These are phyloP conservation scores for Paraphoma sp. DNA, from an alignment of 2,329 filamentous ascomycete genomes.

Conservation along the genomic window DNA sequence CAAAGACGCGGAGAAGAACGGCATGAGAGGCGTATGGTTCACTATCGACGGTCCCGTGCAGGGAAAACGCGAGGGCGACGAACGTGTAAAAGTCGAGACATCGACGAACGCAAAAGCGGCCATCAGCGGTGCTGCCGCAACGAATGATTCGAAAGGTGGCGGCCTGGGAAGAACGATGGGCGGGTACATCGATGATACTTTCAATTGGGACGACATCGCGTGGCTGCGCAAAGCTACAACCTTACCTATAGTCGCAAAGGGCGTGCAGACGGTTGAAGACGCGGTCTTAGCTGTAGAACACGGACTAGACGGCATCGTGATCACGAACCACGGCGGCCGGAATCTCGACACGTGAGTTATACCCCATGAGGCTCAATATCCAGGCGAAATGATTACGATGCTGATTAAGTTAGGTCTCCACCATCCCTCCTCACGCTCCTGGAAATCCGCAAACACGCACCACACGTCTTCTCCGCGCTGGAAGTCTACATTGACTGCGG, in stretches of 20 bases:
- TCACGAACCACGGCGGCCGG: conserved; percentile 60
- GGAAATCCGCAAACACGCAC: conserved; percentile 68
- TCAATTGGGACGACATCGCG: conserved; percentile 42
- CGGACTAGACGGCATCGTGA: conserved; percentile 53
- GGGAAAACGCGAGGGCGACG: conserved; percentile 34
- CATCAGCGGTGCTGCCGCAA: conserved; percentile 56
- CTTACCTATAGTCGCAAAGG: conserved; percentile 48
- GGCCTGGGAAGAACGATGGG: conserved; percentile 65
- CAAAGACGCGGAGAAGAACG: conserved; percentile 20
- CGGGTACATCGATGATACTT: conserved; percentile 53
- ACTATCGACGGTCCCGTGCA: conserved; percentile 33
- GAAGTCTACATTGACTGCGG: conserved; percentile 72
- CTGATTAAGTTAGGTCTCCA: conserved; percentile 43
- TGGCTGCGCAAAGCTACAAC: conserved; percentile 45
- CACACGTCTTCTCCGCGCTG: conserved; percentile 65
- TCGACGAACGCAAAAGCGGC: conserved; percentile 37
- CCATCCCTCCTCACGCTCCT: conserved; percentile 64
- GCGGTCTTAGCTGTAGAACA: conserved; percentile 48
- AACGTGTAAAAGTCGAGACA: conserved; percentile 38
- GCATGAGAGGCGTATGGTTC: conserved; percentile 25
- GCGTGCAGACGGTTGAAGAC: conserved; percentile 48
- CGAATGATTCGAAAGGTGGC: conserved; percentile 62
- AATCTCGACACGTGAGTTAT: conserved; percentile 49
- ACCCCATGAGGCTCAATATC: not conserved
- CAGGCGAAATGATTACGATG: no score